A percentile compares a stretch with the other conserved stretches of the same genome.
Conservation (phyloP, 78 protist species). For the Dictyostelium brefeldianum region DNA sequence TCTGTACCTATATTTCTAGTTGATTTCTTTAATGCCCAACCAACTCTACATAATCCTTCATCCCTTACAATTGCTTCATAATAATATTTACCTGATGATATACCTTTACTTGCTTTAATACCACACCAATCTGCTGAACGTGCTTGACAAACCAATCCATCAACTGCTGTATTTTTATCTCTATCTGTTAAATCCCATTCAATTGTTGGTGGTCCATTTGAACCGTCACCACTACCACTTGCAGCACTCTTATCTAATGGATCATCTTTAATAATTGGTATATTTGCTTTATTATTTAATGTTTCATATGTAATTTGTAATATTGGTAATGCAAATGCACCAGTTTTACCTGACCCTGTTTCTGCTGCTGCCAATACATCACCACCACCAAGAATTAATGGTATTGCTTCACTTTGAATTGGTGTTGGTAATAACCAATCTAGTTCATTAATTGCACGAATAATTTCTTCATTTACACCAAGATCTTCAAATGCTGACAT, state of each 20-base stretch:
- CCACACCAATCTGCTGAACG: conserved; percentile 77
- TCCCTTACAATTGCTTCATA: conserved; percentile 85
- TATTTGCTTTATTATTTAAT: conserved; percentile 48
- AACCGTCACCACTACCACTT: neutral
- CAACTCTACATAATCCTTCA: conserved; percentile 90
- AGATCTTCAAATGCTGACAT: conserved; percentile 89
- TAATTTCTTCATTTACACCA: conserved; percentile 86
- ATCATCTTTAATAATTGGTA: neutral
- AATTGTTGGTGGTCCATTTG: neutral
- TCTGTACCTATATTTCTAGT: conserved; percentile 85
- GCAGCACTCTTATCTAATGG: neutral
- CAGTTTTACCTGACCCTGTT: conserved; percentile 93
- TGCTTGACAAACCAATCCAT: conserved; percentile 63
- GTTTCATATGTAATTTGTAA: conserved; percentile 85
- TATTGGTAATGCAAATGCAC: conserved; percentile 84
- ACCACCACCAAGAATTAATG: conserved; percentile 88
- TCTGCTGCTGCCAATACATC: conserved; percentile 95
- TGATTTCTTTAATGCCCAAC: conserved; percentile 66
- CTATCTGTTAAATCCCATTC: conserved; percentile 37
- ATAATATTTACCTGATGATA: conserved; percentile 64
- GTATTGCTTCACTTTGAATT: conserved; percentile 89
- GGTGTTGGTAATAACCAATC: conserved; percentile 90
- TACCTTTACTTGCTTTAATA: conserved; percentile 69
- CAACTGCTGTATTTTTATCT: conserved; percentile 53
- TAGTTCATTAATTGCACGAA: conserved; percentile 85